phyloP scores from a whole-genome alignment of 1,284 basidiomycete genomes.

The Cutaneotrichosporon cyanovorans region DNA sequence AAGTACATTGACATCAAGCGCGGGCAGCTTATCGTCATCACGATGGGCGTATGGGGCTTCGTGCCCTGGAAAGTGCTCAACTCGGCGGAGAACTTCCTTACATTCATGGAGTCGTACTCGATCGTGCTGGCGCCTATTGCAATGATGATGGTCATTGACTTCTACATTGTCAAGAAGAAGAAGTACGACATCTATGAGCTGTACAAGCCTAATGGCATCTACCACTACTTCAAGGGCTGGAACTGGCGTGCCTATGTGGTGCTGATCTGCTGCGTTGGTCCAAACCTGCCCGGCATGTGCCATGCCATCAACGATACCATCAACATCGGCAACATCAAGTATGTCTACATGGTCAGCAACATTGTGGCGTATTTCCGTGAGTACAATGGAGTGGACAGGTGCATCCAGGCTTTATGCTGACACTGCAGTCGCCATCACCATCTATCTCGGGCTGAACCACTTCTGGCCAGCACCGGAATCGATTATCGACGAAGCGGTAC shows the following conservation, averaged over 20 bases:
- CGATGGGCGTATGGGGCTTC: conserved; percentile 60
- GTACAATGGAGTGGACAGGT: not conserved
- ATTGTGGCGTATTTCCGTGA: conserved; percentile 9
- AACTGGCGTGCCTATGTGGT: conserved; percentile 40
- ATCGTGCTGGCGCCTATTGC: conserved; percentile 40
- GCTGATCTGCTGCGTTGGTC: conserved; percentile 30
- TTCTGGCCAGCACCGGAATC: conserved; percentile 9
- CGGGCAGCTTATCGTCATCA: conserved; percentile 64
- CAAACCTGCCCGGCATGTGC: conserved; percentile 40
- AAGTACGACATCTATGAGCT: conserved; percentile 38
- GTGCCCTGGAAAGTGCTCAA: conserved; percentile 41
- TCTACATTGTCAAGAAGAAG: conserved; percentile 30
- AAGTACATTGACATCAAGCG: conserved; percentile 65
- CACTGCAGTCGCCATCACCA: conserved; percentile 1
- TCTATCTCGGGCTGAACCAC: conserved; percentile 9
- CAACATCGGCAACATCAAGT: conserved; percentile 35
- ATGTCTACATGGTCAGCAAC: conserved; percentile 25
- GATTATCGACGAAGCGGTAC: conserved; percentile 5
- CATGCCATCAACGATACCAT: conserved; percentile 32
- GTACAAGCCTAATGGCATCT: conserved; percentile 43
- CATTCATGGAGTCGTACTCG: conserved; percentile 42
- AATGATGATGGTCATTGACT: conserved; percentile 40
- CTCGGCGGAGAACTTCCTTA: conserved; percentile 36
- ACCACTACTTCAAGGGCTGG: conserved; percentile 31
- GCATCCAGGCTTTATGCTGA: not conserved